Evolutionary conservation across 805 yeast species (phyloP).

Genomic region (Metschnikowia colocasiae): DNA sequence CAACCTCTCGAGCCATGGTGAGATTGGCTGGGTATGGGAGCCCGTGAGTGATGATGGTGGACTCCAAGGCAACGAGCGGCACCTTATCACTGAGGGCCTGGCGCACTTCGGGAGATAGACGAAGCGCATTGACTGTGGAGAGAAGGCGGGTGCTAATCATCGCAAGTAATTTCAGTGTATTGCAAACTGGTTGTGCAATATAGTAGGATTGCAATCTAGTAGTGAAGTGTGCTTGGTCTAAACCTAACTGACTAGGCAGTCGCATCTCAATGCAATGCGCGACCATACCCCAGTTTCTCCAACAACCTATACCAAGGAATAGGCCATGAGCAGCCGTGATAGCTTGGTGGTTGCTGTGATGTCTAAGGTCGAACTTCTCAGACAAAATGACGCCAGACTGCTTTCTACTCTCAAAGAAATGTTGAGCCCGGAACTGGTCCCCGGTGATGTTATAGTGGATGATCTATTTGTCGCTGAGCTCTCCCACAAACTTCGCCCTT

Average conservation of each 20-base stretch:
- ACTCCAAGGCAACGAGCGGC: conserved; percentile 81
- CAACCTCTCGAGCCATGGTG: conserved; percentile 69
- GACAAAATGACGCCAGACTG: neutral
- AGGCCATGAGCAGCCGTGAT: neutral
- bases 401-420: neutral
- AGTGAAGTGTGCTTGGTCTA: neutral
- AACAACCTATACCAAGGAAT: neutral
- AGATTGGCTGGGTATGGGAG: conserved; percentile 76
- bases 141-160: neutral
- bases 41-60: conserved; percentile 88
- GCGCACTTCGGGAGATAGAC: conserved; percentile 48
- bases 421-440: neutral
- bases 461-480: conserved; percentile 3
- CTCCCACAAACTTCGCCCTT: neutral
- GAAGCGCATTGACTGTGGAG: conserved; percentile 13
- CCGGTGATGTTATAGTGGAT: neutral
- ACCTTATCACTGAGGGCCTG: conserved; percentile 53
- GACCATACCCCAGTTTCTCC: conserved; percentile 2
- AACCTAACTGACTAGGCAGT: neutral
- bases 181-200: too few relatives aligned
- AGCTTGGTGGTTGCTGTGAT: neutral
- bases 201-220: neutral
- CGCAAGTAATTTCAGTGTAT: too few relatives aligned
- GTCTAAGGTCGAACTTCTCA: neutral
- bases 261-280: conserved; percentile 1